Evolutionary conservation across 208 protist genomes (phyloP), one percentile per base, ranked within the genome.

Genomic region (Leishmania turanica): DNA sequence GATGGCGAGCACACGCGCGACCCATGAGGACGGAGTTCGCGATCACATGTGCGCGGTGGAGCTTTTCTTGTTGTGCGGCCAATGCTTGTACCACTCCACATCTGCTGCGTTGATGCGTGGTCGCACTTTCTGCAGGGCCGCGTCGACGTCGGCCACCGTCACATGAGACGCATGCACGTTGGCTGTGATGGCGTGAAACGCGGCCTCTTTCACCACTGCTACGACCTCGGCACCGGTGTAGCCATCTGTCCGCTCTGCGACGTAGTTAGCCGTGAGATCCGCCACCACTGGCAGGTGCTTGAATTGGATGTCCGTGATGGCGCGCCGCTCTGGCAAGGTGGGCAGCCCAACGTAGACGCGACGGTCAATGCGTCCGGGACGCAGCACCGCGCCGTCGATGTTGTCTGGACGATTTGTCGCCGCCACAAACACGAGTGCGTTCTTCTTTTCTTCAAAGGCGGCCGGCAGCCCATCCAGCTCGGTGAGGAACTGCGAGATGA

Each of bases 401-500:
- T 93, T 84, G 79, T 99, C 94, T 0, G 95, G 91, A 49, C 94
- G 88, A 80, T 99, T 99, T 3, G 97, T 99, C 69, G 98, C 90
- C 31, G 97, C 97, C 76, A 99, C 92, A 69, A 99, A 90, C 13
- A 99, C 89, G n/a, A 99, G 97, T 88, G 99, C 98, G 37, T 88
- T 79, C 45, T 84, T 82, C 66, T 82, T 81, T 31, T 84, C 85
- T 2, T 72, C 65, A 42, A 91, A 86, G 51, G 75, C 79, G 3
- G 74, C 71, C 0, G 96, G 86, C 21, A 98, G 81, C 47, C 97
- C 98, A 80, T 99, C 98, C 85, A 99, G 93, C 80, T 97, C 90
- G 27, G 95, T 90, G 9, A 99, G 91, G 11, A 99, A 89, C 86
- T 99, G 99, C 84, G 99, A 99, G 9, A 99, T 99, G 40, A 99